Conservation (phyloP, 768 basidiomycete species). For the Pleurotus tuoliensis region DNA sequence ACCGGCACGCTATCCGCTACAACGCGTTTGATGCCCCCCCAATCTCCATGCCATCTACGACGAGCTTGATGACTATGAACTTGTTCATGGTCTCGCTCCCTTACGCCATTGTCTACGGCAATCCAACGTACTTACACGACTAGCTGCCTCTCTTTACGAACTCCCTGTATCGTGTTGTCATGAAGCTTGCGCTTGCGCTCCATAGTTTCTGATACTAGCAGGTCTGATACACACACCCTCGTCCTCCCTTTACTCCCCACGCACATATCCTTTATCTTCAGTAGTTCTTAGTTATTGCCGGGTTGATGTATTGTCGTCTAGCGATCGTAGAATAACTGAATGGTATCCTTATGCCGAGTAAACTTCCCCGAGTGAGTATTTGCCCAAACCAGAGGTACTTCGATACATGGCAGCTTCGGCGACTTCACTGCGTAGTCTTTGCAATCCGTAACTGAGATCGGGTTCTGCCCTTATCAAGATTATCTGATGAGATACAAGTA, state of each 20-base stretch:
- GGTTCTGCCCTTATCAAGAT: no score
- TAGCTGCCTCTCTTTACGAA: constrained; percentile 1
- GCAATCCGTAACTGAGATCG: no score
- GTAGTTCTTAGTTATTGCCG: constrained; percentile 2
- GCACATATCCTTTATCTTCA: background rate
- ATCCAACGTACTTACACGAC: constrained; percentile 3
- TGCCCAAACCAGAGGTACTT: no score
- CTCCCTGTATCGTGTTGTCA: constrained; percentile 2
- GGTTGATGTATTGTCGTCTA: constrained; percentile 6
- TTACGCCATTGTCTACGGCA: constrained; percentile 7
- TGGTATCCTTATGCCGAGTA: background rate
- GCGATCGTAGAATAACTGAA: background rate
- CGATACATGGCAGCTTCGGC: no score
- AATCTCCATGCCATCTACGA: constrained; percentile 1
- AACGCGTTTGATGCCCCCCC: background rate
- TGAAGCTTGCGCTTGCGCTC: constrained; percentile 5
- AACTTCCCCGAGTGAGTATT: background rate
- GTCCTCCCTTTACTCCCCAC: background rate
- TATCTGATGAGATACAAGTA: no score
- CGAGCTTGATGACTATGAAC: background rate
- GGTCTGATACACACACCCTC: background rate
- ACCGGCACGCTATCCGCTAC: no score
- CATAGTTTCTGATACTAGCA: background rate
- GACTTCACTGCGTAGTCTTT: no score
- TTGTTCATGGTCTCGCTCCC: background rate